Evolutionary conservation across 1,284 basidiomycete genomes (phyloP).

Genomic region (Apiotrichum gracile): DNA sequence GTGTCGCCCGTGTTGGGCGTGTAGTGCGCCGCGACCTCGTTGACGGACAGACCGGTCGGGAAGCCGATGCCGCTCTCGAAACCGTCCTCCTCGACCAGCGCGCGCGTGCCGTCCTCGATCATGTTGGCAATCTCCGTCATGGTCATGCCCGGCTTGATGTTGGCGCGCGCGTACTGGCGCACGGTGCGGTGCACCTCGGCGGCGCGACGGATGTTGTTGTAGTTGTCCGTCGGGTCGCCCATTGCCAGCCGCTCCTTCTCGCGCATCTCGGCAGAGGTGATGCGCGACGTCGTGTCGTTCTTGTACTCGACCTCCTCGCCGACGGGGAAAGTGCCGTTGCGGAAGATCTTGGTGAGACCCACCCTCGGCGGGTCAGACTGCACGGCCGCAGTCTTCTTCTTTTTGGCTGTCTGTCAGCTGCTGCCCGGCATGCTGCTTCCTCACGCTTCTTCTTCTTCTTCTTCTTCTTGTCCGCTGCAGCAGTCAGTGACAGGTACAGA

Average conservation of each 20-base stretch:
- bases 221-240: conserved; percentile 74
- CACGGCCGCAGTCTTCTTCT: conserved; percentile 56
- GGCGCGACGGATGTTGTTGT: conserved; percentile 82
- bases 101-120: conserved; percentile 86
- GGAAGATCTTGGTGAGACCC: conserved; percentile 83
- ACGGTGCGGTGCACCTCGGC: conserved; percentile 97
- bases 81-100: conserved; percentile 85
- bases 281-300: conserved; percentile 80
- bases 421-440: conserved; percentile 1
- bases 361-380: conserved; percentile 94
- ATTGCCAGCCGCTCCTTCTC: conserved; percentile 70
- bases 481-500: neutral
- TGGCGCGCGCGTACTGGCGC: conserved; percentile 68
- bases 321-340: conserved; percentile 77
- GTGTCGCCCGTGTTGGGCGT: conserved; percentile 94
- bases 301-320: conserved; percentile 90
- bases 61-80: conserved; percentile 78
- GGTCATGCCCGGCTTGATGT: conserved; percentile 86
- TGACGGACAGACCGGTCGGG: conserved; percentile 92
- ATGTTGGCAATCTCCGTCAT: conserved; percentile 92
- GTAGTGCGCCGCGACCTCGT: conserved; percentile 95
- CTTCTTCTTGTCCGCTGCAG: conserved; percentile 58
- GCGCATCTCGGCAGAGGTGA: conserved; percentile 83
- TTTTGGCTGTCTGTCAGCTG: conserved; percentile 53
- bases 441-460: conserved; percentile 84